These are phyloP conservation scores for Citrus trifoliata DNA, from an alignment of 345 rosid species.

Conservation along the genomic window DNA sequence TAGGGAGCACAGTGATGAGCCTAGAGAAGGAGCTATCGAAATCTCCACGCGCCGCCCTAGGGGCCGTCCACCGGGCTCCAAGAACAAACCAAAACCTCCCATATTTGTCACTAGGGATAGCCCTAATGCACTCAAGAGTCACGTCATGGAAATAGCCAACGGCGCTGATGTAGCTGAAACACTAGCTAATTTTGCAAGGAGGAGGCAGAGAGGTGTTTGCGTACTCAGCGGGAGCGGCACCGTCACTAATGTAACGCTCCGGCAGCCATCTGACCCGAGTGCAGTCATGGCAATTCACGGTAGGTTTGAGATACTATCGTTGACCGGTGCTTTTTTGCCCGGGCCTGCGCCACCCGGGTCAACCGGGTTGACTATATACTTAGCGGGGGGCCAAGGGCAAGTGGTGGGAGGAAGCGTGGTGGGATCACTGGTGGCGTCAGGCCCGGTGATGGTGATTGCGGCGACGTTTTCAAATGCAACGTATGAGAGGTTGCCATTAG, in stretches of 20 bases:
- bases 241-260: constrained; percentile 50
- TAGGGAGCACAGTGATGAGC: constrained; percentile 46
- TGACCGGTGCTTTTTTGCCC: constrained; percentile 56
- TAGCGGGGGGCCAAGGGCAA: constrained; percentile 60
- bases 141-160: constrained; percentile 48
- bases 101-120: constrained; percentile 57
- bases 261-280: constrained; percentile 52
- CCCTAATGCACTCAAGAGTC: constrained; percentile 63
- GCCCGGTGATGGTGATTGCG: constrained; percentile 57
- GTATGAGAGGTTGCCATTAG: constrained; percentile 53
- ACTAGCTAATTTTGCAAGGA: constrained; percentile 51
- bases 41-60: constrained; percentile 38
- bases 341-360: constrained; percentile 61
- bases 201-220: constrained; percentile 55
- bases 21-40: constrained; percentile 49
- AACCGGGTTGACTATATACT: constrained; percentile 51
- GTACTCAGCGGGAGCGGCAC: constrained; percentile 60
- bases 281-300: constrained; percentile 55
- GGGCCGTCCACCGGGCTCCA: constrained; percentile 60
- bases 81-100: constrained; percentile 58
- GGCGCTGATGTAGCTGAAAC: constrained; percentile 56
- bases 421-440: constrained; percentile 52
- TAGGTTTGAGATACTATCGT: constrained; percentile 54
- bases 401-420: constrained; percentile 60
- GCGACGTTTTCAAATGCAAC: constrained; percentile 64